These are phyloP conservation scores for Parathielavia appendiculata DNA, from an alignment of 495 filamentous ascomycete genomes.

Conservation along the genomic window DNA sequence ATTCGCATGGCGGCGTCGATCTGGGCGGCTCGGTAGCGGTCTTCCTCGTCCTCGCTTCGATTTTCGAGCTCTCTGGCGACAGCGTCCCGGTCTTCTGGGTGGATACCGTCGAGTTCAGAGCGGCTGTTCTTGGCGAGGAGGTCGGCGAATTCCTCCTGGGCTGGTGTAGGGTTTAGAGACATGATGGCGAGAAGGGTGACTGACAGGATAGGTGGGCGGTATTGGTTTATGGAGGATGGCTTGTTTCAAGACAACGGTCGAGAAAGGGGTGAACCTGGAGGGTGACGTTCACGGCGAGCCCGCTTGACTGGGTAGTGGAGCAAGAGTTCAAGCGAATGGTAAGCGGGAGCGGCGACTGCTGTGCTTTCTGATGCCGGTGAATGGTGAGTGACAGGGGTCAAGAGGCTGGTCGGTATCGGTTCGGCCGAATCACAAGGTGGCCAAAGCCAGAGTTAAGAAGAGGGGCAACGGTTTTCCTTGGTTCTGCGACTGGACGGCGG, in stretches of 20 bases:
- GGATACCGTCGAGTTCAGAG: conserved; percentile 39
- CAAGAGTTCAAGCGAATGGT: not conserved
- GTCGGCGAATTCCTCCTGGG: conserved; percentile 80
- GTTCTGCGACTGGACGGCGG: conserved; percentile 5
- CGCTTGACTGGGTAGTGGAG: conserved; percentile 18
- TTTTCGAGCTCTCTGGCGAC: conserved; percentile 47
- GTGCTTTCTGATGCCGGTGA: not conserved
- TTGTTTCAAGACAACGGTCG: conserved; percentile 20
- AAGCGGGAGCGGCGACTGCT: conserved; percentile 6
- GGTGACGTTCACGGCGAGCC: conserved; percentile 24
- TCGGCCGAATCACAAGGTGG: not conserved
- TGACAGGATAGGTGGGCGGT: conserved; percentile 18
- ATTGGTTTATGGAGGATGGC: conserved; percentile 16
- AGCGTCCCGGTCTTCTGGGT: conserved; percentile 51
- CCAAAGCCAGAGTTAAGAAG: not conserved
- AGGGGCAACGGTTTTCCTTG: not conserved
- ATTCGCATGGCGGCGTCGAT: conserved; percentile 56
- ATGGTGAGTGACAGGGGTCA: too few relatives aligned
- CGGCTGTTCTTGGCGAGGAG: conserved; percentile 56
- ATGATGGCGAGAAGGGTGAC: conserved; percentile 41
- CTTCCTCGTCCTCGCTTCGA: conserved; percentile 51
- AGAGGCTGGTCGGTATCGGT: too few relatives aligned
- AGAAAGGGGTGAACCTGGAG: conserved; percentile 14
- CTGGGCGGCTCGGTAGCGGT: conserved; percentile 51
- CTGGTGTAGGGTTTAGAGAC: conserved; percentile 48